Evolutionary conservation across 495 filamentous ascomycete genomes (phyloP), one percentile per base, ranked within the genome.

Genomic region (Xylaria castorea): DNA sequence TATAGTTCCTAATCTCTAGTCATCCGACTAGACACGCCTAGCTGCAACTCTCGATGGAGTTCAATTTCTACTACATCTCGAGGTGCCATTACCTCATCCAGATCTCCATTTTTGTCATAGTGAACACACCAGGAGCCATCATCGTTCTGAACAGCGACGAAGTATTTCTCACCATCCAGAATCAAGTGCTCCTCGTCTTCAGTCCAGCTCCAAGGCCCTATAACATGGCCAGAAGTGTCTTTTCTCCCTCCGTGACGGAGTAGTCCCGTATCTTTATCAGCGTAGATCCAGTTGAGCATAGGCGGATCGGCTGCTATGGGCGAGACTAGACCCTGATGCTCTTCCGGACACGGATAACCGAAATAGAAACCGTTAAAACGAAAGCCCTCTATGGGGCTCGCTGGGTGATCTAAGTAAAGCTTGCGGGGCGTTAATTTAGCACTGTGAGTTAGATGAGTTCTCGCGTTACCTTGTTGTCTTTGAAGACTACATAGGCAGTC

Each of bases 281-380:
- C 85, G 69, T 87, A 91, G 14, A 91, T 86, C 89, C 89, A 91
- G 81, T 90, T 89, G 36, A 91, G 84, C 83, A 87, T 85, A 22
- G 89, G 89, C 5, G 89, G 88, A 70, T 89, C 86, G 66, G 89
- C 88, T 0, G 80, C 79, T 74, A 90, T 87, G 57, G 85, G 85
- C 42, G 87, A 86, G 69, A 91, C 89, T 67, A 90, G 79, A 5
- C 88, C 89, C 68, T 85, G 83, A 76, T 85, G 87, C 60, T 85
- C 78, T 60, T 83, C 84, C n/a, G 87, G 85, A 22, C 82, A 80
- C 27, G 89, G 89, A 75, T 89, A 90, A 12, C 83, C 84, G 73
- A 90, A 88, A 78, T 87, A 90, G 75, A 87, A 90, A 16, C 89
- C 89, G 72, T 85, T 84, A 75, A 91, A 90, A 34, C 84, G 85